These are phyloP conservation scores for Tricholoma flavovirens DNA, from an alignment of 768 basidiomycete species.

Conservation along the genomic window DNA sequence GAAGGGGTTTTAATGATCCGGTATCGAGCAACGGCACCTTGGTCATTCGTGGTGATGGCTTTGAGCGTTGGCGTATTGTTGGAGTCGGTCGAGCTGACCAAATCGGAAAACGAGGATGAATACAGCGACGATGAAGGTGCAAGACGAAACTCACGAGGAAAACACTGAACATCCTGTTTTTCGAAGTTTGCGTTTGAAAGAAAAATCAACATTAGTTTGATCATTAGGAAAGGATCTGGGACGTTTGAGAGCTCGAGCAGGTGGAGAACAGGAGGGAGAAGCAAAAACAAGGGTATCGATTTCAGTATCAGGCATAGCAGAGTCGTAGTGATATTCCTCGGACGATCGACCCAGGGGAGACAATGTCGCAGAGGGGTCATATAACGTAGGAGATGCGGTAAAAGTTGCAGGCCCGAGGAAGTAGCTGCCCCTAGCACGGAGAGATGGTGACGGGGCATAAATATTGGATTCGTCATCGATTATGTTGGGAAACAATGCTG, in stretches of 20 bases:
- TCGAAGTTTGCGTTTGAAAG: neutral
- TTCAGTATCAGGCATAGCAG: neutral
- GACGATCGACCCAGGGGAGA: neutral
- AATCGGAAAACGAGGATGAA: neutral
- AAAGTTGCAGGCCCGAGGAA: neutral
- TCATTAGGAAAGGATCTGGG: neutral
- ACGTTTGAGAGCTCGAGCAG: neutral
- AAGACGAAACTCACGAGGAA: neutral
- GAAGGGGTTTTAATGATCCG: conserved; percentile 1
- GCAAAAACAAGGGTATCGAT: conserved; percentile 1
- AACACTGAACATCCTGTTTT: neutral
- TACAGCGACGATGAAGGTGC: neutral
- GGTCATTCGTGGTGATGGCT: neutral
- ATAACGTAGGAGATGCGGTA: neutral
- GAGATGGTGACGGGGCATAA: neutral
- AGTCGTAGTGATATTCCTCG: neutral
- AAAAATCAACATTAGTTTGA: neutral
- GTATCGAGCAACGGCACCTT: neutral
- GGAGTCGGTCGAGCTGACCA: neutral
- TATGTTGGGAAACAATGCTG: neutral
- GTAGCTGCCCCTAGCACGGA: neutral
- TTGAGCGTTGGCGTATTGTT: neutral
- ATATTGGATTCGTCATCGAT: neutral
- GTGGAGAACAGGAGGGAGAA: neutral
- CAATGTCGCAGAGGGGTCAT: neutral